Percentiles rank a stretch among this genome's conserved stretches.
These are phyloP conservation scores for Hericium coralloides DNA, from an alignment of 768 basidiomycete genomes.

Conservation along the genomic window DNA sequence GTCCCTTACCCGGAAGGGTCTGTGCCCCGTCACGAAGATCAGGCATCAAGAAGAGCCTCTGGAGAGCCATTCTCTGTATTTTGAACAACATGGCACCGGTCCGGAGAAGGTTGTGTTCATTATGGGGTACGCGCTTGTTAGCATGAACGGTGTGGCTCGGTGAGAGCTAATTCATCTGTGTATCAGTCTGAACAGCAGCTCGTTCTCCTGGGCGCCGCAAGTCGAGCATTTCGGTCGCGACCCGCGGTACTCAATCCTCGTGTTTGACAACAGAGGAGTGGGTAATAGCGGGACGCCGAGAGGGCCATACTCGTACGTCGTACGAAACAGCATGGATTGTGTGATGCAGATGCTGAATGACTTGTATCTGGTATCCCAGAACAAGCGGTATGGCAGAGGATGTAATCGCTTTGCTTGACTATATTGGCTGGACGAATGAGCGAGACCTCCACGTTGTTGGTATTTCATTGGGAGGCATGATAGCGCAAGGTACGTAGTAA, in stretches of 20 bases:
- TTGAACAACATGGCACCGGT: conserved; percentile 65
- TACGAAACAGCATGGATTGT: background rate
- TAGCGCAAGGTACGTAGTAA: conserved; percentile 49
- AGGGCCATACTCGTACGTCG: conserved; percentile 69
- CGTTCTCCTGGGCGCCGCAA: conserved; percentile 56
- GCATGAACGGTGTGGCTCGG: too few species aligned
- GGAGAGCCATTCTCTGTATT: conserved; percentile 71
- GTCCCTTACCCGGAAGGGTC: conserved; percentile 60
- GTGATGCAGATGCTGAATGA: background rate
- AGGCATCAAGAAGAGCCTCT: conserved; percentile 34
- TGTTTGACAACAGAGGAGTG: conserved; percentile 82
- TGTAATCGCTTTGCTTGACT: conserved; percentile 53
- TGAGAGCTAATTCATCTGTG: background rate
- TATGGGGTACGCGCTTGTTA: conserved; percentile 45
- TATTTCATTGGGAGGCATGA: conserved; percentile 77
- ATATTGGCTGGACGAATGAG: conserved; percentile 59
- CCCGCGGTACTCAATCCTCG: conserved; percentile 49
- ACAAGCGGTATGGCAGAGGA: conserved; percentile 78
- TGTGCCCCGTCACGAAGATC: conserved; percentile 62
- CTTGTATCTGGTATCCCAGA: conserved; percentile 25
- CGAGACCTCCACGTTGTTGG: conserved; percentile 65
- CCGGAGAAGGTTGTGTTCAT: conserved; percentile 62
- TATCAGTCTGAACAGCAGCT: conserved; percentile 49
- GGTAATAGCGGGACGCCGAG: conserved; percentile 63
- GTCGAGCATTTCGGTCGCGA: conserved; percentile 53